phyloP scores from a whole-genome alignment of 352 stramenopile genomes.

The Globisporangium recalcitrans region DNA sequence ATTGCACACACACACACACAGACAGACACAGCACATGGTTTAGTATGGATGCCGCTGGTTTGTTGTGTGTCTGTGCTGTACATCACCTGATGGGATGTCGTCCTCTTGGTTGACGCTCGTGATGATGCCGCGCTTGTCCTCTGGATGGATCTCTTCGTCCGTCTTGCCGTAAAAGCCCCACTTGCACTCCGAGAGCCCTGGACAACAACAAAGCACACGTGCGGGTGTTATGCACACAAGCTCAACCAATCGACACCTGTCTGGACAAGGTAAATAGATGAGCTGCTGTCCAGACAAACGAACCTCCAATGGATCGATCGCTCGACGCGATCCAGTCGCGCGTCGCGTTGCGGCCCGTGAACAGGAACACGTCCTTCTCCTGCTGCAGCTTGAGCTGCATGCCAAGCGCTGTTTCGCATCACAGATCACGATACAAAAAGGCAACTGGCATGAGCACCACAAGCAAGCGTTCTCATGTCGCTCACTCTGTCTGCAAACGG shows the following conservation, averaged over 20 bases:
- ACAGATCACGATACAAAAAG: slow-evolving; percentile 1
- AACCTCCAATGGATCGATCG: slow-evolving; percentile 78
- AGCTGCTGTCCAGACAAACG: slow-evolving; percentile 6
- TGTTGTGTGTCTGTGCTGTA: too few species aligned
- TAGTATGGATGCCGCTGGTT: background rate
- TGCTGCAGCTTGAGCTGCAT: slow-evolving; percentile 67
- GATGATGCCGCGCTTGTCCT: slow-evolving; percentile 25
- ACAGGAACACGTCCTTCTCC: slow-evolving; percentile 77
- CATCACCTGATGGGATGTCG: slow-evolving; percentile 46
- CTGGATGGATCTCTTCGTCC: slow-evolving; percentile 15
- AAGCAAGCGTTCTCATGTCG: background rate
- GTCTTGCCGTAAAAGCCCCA: slow-evolving; percentile 56
- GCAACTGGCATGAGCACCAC: background rate
- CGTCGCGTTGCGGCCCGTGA: slow-evolving; percentile 45
- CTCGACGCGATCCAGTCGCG: slow-evolving; percentile 67
- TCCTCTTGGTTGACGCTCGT: slow-evolving; percentile 51
- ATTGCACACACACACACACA: slow-evolving; percentile 1
- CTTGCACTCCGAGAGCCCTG: slow-evolving; percentile 59
- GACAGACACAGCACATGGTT: too few species aligned
- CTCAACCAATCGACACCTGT: background rate
- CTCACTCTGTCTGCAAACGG: background rate
- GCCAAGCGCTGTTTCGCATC: slow-evolving; percentile 42
- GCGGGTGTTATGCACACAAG: background rate
- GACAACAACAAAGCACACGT: background rate
- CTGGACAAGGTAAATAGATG: background rate